Evolutionary conservation across 345 rosid genomes (phyloP).

Genomic region (Euphorbia peplus): DNA sequence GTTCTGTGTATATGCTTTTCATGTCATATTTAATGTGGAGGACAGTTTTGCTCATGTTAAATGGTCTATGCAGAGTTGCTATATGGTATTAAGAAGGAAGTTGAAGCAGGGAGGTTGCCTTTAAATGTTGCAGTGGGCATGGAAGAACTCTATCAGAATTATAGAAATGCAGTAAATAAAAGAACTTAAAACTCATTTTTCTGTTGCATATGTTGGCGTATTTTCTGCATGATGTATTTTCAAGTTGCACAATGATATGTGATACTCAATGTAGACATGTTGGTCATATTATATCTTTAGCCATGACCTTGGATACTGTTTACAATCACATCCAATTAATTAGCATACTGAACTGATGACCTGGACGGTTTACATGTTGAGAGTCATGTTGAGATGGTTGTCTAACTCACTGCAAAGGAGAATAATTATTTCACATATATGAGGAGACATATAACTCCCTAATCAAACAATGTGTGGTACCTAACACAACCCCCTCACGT

Average conservation of each 20-base stretch:
- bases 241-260: neutral
- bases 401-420: no score
- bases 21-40: neutral
- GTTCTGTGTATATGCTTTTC: neutral
- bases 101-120: slow-evolving; percentile 70
- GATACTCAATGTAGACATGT: neutral
- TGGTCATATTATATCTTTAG: neutral
- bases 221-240: slow-evolving; percentile 2
- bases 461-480: no score
- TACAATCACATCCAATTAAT: neutral
- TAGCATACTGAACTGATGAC: neutral
- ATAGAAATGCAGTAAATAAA: slow-evolving; percentile 79
- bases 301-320: neutral
- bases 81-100: slow-evolving; percentile 65
- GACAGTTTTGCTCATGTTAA: slow-evolving; percentile 14
- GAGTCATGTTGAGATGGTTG: slow-evolving; percentile 1
- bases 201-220: slow-evolving; percentile 13
- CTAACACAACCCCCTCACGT: no score
- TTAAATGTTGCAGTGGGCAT: slow-evolving; percentile 69
- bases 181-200: slow-evolving; percentile 30
- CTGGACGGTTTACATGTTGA: neutral
- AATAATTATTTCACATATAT: no score
- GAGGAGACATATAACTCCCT: no score
- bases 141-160: slow-evolving; percentile 83
- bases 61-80: slow-evolving; percentile 60